Evolutionary conservation across 495 filamentous ascomycete species (phyloP), one percentile per base, ranked within the genome.

Genomic region (Xylaria scruposa): DNA sequence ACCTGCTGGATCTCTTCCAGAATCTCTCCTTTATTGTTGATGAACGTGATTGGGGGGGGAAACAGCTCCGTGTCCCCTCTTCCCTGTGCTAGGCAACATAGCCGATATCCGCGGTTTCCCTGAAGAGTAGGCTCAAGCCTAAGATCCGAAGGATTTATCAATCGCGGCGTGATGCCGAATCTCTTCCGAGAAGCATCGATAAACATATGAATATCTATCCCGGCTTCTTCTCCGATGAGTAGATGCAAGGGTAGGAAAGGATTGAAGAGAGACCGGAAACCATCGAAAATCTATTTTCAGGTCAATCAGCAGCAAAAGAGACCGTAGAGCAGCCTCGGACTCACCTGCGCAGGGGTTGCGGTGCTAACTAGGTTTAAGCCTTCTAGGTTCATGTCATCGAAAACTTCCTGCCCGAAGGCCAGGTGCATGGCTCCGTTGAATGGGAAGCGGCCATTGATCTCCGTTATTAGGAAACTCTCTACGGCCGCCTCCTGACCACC

Each of bases 391-490:
- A 53, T 54, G n/a, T 24, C 40, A 40, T 81, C 67, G 3, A 73
- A 62, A 12, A 72, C 76, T 17, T 73, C 17, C 60, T 81, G 76
- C 0, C 75, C 80, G 62, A 60, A 78, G 1, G 71, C 74, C 13
- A n/a, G 33, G 31, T 73, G 38, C 51, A 83, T 63, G 33, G 77
- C 82, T 0, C 81, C 80, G 76, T 86, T 85, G 63, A 77, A 82
- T 21, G 75, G 71, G 33, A 86, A 86, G 9, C 85, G 76, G 1
- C 81, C 83, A 65, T 86, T 86, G 29, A 86, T 85, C 69, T 86
- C 84, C 33, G 81, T 83, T 36, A 86, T 79, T 0, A 74, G 73
- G 54, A 79, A 81, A 17, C 31, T 72, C 46, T 82, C 81, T 8
- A 42, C 71, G 1, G 2, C 15, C 19, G 3, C 19, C 12, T 58